Evolutionary conservation across 2,329 filamentous ascomycete species (phyloP).

Genomic region (Botryotinia calthae): DNA sequence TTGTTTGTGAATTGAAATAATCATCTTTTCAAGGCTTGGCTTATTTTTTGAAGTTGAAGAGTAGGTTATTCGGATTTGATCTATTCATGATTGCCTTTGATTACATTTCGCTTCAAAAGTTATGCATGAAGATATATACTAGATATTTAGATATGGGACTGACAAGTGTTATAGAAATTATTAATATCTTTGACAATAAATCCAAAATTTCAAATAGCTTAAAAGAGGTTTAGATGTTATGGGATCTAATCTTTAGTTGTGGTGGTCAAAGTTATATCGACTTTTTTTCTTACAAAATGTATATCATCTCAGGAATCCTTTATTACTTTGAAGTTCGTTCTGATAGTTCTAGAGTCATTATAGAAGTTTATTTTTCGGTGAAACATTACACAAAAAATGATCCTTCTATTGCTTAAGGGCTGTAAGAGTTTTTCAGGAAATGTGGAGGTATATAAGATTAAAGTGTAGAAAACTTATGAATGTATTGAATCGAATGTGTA

Average conservation of each 20-base stretch:
- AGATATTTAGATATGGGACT: neutral
- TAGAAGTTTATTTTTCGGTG: neutral
- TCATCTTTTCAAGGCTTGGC: neutral
- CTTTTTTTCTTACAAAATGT: neutral
- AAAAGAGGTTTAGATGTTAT: neutral
- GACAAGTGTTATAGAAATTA: neutral
- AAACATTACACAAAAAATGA: neutral
- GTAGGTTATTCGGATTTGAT: neutral
- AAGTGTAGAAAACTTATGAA: neutral
- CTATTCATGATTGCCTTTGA: constrained; percentile 1
- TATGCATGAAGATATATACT: constrained; percentile 4
- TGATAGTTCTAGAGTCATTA: neutral
- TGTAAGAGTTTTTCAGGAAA: neutral
- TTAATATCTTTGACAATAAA: neutral
- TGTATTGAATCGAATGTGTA: neutral
- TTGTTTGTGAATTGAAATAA: neutral
- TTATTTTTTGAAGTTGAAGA: no score
- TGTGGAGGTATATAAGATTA: neutral
- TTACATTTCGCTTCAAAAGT: neutral
- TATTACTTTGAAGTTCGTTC: constrained; percentile 6
- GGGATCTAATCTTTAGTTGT: neutral
- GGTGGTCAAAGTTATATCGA: neutral
- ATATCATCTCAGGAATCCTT: neutral
- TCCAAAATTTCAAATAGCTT: neutral
- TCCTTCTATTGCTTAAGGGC: neutral